Percentiles rank a stretch among this genome's conserved stretches.
Evolutionary conservation across 2,329 filamentous ascomycete species (phyloP).

Genomic region (Colletotrichum siamense): DNA sequence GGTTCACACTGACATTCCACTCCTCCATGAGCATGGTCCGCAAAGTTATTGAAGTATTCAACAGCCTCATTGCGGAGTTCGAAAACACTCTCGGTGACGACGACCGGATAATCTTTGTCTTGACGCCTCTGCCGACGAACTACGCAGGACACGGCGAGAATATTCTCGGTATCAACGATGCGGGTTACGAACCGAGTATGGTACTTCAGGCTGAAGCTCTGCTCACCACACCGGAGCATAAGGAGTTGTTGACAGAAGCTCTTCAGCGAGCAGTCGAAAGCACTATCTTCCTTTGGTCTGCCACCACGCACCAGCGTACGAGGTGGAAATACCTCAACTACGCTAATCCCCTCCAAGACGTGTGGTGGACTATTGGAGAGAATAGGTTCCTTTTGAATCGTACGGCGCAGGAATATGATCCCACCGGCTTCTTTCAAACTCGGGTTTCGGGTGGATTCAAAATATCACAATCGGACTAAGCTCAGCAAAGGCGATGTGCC

Average conservation of each 20-base stretch:
- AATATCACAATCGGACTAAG: not conserved
- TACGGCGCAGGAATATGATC: slow-evolving; percentile 33
- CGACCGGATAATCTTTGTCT: not conserved
- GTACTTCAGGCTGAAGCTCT: not conserved
- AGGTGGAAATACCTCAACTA: slow-evolving; percentile 43
- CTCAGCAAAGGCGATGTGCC: not conserved
- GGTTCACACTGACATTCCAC: slow-evolving; percentile 2
- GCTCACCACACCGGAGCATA: slow-evolving; percentile 29
- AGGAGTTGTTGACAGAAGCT: slow-evolving; percentile 33
- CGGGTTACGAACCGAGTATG: not conserved
- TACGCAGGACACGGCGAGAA: not conserved
- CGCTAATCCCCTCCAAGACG: slow-evolving; percentile 33
- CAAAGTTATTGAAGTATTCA: not conserved
- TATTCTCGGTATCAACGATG: not conserved
- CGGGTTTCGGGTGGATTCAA: slow-evolving; percentile 33
- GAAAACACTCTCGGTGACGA: not conserved
- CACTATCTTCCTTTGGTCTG: not conserved
- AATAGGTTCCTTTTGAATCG: slow-evolving; percentile 22
- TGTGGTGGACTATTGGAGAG: slow-evolving; percentile 31
- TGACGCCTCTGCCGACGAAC: slow-evolving; percentile 10
- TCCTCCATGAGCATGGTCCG: not conserved
- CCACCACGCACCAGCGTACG: slow-evolving; percentile 17
- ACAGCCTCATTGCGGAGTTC: not conserved
- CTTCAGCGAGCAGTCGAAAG: slow-evolving; percentile 18
- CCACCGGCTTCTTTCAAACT: slow-evolving; percentile 35